phyloP scores from a whole-genome alignment of 2,329 filamentous ascomycete species.

The Neofusicoccum parvum region DNA sequence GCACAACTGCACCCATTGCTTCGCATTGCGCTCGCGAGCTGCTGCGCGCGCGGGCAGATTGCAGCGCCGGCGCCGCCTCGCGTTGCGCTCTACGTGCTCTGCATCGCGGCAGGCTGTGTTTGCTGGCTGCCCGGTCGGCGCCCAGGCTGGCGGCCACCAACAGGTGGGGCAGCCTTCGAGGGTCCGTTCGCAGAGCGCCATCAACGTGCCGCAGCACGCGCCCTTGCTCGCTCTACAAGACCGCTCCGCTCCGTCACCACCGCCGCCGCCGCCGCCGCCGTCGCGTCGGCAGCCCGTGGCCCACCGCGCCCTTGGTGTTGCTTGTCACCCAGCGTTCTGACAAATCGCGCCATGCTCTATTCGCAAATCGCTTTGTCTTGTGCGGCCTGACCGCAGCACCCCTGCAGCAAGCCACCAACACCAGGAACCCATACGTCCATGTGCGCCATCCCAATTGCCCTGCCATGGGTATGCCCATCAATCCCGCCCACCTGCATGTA shows the following conservation, averaged over 20 bases:
- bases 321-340: not conserved
- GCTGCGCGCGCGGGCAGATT: not conserved
- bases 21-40: not conserved
- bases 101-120: not conserved
- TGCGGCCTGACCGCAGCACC: conserved; percentile 9
- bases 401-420: conserved; percentile 15
- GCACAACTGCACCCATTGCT: not conserved
- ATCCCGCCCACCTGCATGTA: not conserved
- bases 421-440: not conserved
- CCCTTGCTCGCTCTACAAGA: not conserved
- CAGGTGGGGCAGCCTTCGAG: conserved; percentile 1
- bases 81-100: not conserved
- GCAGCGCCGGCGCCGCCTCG: not conserved
- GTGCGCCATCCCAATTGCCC: not conserved
- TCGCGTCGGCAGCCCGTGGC: not conserved
- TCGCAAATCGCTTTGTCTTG: conserved; percentile 4
- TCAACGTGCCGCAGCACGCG: conserved; percentile 2
- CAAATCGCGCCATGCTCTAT: not conserved
- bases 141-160: not conserved
- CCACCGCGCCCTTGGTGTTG: not conserved
- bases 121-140: not conserved
- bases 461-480: not conserved
- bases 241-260: not conserved
- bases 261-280: not conserved
- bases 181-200: not conserved